Evolutionary conservation across 331 rosid genomes (phyloP), one percentile per base, ranked within the genome.

Genomic region (Cydonia oblonga): DNA sequence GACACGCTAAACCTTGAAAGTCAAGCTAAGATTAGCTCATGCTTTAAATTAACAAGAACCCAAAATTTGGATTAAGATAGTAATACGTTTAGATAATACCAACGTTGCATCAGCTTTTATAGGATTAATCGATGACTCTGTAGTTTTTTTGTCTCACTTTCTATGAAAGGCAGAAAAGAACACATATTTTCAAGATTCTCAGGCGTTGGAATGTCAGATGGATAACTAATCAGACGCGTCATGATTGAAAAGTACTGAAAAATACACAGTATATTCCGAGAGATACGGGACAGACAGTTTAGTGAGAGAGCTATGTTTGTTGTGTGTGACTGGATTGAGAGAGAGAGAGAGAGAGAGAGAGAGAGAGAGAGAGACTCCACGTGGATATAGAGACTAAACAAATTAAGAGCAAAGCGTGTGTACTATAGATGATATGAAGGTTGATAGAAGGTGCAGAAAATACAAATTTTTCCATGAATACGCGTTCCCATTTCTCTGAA

Each of bases 1-100:
- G 40, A 79, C 81, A 77, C 84, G 81, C 89, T 75, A 30, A 18
- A 12, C 64, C 52, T 3, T 10, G 53, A 75, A 79, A 86, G 83
- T 86, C 89, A 84, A 80, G 61, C 20, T 16, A 7, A 13, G 28
- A 63, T 78, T 66, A 15, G 12, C 23, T 13, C n/a, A 7, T 13
- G 2, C 2, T 64, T 32, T 18, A 6, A 66, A 66, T 61, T 19
- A 24, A 61, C 7, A 38, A 28, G 1, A 9, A 0, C 42, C 4
- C 14, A 30, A 19, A 16, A 3, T 35, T 52, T 18, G 12, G 10
- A 18, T 20, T 61, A 32, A 0, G 7, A 25, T 18, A 40, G 7
- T 38, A 28, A 1, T 75, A 42, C 4, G 9, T 54, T 71, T 73
- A 70, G 75, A 64, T 32, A 65, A n/a, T 13, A 58, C 33, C 52